Percentiles rank a stretch among this genome's conserved stretches.
phyloP scores from a whole-genome alignment of 441 rosid species.

The Daphne laureola region DNA sequence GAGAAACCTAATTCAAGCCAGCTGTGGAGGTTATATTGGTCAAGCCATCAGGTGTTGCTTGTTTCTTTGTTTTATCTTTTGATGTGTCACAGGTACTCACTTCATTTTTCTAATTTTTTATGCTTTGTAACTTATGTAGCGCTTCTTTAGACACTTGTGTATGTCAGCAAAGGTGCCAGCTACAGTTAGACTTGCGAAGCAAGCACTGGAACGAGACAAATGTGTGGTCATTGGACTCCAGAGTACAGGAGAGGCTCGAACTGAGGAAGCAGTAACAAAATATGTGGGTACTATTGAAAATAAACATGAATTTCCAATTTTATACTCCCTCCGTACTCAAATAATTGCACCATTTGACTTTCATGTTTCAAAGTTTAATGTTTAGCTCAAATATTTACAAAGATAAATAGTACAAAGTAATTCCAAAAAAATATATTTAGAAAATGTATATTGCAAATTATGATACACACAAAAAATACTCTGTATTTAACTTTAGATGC shows the following conservation, averaged over 20 bases:
- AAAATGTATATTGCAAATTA: too few species aligned
- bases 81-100: background rate
- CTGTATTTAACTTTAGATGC: too few species aligned
- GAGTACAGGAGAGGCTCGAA: conserved; percentile 99
- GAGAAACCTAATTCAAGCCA: conserved; percentile 87
- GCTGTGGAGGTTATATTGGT: conserved; percentile 98
- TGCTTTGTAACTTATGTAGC: conserved; percentile 32
- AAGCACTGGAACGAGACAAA: conserved; percentile 67
- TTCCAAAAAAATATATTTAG: too few species aligned
- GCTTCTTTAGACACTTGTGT: conserved; percentile 98
- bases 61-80: conserved; percentile 17
- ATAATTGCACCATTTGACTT: too few species aligned
- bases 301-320: conserved; percentile 15
- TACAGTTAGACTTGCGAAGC: conserved; percentile 75
- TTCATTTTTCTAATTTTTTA: conserved; percentile 4
- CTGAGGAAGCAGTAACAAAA: conserved; percentile 98
- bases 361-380: too few species aligned
- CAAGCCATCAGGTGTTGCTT: conserved; percentile 87
- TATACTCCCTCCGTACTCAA: background rate
- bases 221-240: conserved; percentile 98
- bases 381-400: too few species aligned
- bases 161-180: conserved; percentile 99
- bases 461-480: too few species aligned
- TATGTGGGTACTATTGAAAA: conserved; percentile 51
- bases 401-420: too few species aligned